Evolutionary conservation across 2,329 filamentous ascomycete species (phyloP).

Genomic region (Monosporascus sp.): DNA sequence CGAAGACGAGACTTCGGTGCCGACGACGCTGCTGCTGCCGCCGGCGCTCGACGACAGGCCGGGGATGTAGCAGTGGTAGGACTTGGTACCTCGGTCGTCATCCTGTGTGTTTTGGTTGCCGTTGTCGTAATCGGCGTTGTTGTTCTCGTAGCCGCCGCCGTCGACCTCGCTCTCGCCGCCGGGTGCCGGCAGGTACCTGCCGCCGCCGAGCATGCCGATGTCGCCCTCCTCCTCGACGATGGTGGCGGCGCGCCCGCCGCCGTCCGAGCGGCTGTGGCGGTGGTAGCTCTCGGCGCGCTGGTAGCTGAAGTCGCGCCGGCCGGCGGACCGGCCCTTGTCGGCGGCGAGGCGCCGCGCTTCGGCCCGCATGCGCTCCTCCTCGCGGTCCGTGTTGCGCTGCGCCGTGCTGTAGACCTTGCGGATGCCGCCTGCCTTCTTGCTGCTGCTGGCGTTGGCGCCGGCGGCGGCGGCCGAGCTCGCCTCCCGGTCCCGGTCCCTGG

Average conservation of each 20-base stretch:
- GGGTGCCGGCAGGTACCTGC: conserved; percentile 28
- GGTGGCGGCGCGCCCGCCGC: conserved; percentile 11
- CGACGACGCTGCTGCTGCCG: conserved; percentile 9
- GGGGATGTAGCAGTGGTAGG: conserved; percentile 52
- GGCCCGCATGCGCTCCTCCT: conserved; percentile 49
- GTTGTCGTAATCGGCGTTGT: too few relatives aligned
- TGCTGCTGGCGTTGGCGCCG: neutral
- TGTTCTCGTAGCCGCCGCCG: conserved; percentile 17
- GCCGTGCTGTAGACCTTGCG: conserved; percentile 59
- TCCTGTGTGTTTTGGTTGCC: conserved; percentile 6
- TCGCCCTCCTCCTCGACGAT: conserved; percentile 26
- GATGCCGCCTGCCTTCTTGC: conserved; percentile 38
- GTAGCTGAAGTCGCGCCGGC: conserved; percentile 50
- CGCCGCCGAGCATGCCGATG: conserved; percentile 18
- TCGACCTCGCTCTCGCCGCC: conserved; percentile 37
- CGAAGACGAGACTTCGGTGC: neutral
- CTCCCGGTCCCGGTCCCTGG: too few relatives aligned
- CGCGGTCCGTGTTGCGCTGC: conserved; percentile 47
- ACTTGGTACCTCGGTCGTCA: conserved; percentile 53
- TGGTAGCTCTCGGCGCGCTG: conserved; percentile 37
- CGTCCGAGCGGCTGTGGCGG: neutral
- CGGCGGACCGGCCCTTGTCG: conserved; percentile 43
- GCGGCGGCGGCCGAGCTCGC: neutral
- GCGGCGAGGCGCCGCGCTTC: conserved; percentile 53
- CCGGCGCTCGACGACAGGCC: conserved; percentile 37